These are phyloP conservation scores for Arabidopsis suecica DNA, from an alignment of 345 rosid species.

Conservation along the genomic window DNA sequence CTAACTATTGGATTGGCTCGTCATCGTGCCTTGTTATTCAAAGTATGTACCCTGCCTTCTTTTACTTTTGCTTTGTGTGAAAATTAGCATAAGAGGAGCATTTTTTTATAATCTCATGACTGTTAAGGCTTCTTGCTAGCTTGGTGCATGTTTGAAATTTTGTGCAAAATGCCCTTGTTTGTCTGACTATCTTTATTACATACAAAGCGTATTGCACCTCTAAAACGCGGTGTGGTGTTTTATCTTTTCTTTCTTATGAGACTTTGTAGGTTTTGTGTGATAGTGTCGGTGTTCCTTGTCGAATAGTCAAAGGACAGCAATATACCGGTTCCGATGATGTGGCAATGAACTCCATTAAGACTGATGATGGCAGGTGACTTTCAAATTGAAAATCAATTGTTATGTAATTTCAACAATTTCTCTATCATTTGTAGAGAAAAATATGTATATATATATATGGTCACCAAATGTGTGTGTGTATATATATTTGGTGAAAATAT, in stretches of 20 bases:
- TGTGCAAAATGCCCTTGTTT: constrained; percentile 15
- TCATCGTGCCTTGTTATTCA: constrained; percentile 93
- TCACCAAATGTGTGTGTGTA: not conserved
- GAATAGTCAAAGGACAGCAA: constrained; percentile 87
- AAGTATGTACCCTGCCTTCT: constrained; percentile 54
- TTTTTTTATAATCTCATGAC: not conserved
- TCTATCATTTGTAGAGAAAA: constrained; percentile 9
- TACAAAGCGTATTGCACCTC: constrained; percentile 29
- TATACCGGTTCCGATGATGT: constrained; percentile 90
- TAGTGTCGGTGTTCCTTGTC: constrained; percentile 80
- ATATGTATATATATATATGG: not conserved
- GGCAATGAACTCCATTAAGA: constrained; percentile 88
- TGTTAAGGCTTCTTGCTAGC: constrained; percentile 18
- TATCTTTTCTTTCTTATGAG: constrained; percentile 41
- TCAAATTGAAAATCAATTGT: not conserved
- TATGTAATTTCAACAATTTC: constrained; percentile 20
- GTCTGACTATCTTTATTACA: constrained; percentile 16
- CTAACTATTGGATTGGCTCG: constrained; percentile 92
- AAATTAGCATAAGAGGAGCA: constrained; percentile 15
- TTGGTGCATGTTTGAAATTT: constrained; percentile 19
- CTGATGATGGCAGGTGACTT: constrained; percentile 86
- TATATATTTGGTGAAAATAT: not conserved
- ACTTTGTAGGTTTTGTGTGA: constrained; percentile 85
- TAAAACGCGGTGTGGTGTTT: constrained; percentile 28
- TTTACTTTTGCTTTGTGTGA: constrained; percentile 13